Conservation (phyloP, 345 rosid species). For the Citrus trifoliata region DNA sequence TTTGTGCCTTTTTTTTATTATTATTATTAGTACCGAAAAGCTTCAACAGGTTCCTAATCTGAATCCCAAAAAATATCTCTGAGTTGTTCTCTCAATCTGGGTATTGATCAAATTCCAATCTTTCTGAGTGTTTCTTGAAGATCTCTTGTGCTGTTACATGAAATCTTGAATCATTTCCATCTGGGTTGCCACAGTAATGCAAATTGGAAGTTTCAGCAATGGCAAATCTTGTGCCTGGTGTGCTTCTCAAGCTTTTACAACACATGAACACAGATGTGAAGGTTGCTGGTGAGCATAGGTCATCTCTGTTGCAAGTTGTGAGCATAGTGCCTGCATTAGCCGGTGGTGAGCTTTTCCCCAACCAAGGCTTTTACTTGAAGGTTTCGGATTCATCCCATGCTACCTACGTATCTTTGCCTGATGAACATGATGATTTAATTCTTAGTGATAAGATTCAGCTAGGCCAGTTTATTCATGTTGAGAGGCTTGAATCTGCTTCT, state of each 20-base stretch:
- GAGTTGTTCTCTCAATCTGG: constrained; percentile 10
- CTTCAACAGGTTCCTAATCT: constrained; percentile 13
- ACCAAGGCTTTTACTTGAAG: constrained; percentile 89
- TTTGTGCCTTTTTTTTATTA: constrained; percentile 12
- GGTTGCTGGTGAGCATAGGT: constrained; percentile 94
- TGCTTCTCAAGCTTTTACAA: constrained; percentile 88
- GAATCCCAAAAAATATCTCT: constrained; percentile 5
- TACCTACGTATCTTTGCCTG: constrained; percentile 88
- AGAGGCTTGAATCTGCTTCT: constrained; percentile 82
- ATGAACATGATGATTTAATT: constrained; percentile 92
- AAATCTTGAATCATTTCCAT: constrained; percentile 2
- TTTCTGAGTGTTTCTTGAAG: constrained; percentile 9
- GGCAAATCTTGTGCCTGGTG: constrained; percentile 97
- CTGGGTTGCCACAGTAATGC: constrained; percentile 40
- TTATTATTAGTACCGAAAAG: not conserved
- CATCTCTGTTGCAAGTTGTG: constrained; percentile 83
- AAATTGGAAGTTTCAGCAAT: constrained; percentile 41
- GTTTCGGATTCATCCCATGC: constrained; percentile 99
- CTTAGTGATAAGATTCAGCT: constrained; percentile 91
- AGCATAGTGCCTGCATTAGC: constrained; percentile 97
- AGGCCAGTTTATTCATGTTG: constrained; percentile 96
- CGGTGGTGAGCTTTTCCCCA: constrained; percentile 88
- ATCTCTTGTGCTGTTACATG: not conserved
- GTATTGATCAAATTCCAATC: constrained; percentile 10
- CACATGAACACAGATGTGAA: constrained; percentile 98